Evolutionary conservation across 768 basidiomycete species (phyloP), one percentile per base, ranked within the genome.

Genomic region (Suillus brevipes): DNA sequence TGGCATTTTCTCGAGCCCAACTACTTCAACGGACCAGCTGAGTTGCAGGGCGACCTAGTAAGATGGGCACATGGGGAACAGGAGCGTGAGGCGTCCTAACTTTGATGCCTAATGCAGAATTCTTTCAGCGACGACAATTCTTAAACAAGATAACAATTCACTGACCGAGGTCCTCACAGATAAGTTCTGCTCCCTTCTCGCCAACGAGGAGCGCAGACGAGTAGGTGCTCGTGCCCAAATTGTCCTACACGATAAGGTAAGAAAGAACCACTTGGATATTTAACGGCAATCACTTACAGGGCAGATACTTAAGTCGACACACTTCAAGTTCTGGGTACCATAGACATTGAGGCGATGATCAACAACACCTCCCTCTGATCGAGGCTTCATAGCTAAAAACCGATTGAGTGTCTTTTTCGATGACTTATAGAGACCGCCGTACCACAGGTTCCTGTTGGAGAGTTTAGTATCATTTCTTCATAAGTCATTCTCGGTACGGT

Each of bases 151-250:
- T n/a, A 25, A 49, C 13, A 13, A 16, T 37, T 20, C 53, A 65
- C 81, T 62, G 68, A 87, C 87, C 88, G 55, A 90, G 83, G 3
- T 89, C 88, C 76, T 88, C 85, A 8, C 82, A 81, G 47, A 90
- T 72, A 50, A 90, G 73, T 68, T 81, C 78, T 16, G 87, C 87
- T 38, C 86, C 88, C 78, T 89, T 89, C 81, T 90, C 88, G 37
- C 89, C 88, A 45, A 89, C 85, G 38, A 89, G 73, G 67, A 90
- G 75, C 18, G 89, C 89, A 63, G 87, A 87, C 38, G 87, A 89
- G 78, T 89, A 89, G 6, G 88, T 89, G 80, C 89, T 89, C 50
- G 88, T 89, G 65, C 87, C 88, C 68, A 89, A 75, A 75, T 90
- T 90, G 69, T 88, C 88, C 86, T 87, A 62, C n/a, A 62, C 20